A percentile compares a stretch with the other conserved stretches of the same genome.
Evolutionary conservation across 768 basidiomycete genomes (phyloP).

Genomic region (Pilatotrama ljubarskyi): DNA sequence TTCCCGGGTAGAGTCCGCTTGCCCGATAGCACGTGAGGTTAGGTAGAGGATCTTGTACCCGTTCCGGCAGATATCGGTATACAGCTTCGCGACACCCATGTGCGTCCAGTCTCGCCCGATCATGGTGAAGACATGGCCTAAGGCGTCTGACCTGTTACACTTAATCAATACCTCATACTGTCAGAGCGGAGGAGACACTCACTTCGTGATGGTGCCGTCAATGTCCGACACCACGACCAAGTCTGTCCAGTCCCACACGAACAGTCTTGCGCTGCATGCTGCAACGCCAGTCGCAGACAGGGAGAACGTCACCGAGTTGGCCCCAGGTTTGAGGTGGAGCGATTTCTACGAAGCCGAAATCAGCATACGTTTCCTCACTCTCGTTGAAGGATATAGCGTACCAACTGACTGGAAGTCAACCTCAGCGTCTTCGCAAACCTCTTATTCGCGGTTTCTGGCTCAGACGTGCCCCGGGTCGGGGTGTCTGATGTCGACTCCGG

Average conservation of each 20-base stretch:
- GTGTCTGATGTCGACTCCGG: constrained; percentile 3
- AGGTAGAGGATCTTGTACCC: constrained; percentile 99
- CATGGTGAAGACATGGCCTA: constrained; percentile 96
- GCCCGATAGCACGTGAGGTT: constrained; percentile 95
- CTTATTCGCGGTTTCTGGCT: constrained; percentile 30
- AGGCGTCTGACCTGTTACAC: constrained; percentile 79
- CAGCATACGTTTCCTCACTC: neutral
- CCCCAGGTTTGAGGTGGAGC: constrained; percentile 78
- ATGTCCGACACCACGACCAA: constrained; percentile 94
- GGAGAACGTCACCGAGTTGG: constrained; percentile 93
- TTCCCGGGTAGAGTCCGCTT: constrained; percentile 94
- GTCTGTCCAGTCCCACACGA: constrained; percentile 94
- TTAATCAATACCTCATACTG: neutral
- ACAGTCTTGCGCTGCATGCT: constrained; percentile 89
- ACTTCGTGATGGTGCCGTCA: constrained; percentile 99
- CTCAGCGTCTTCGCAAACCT: constrained; percentile 91
- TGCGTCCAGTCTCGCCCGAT: constrained; percentile 99
- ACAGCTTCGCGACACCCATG: constrained; percentile 93
- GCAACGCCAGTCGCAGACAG: constrained; percentile 79
- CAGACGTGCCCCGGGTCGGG: neutral
- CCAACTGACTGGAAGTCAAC: constrained; percentile 92
- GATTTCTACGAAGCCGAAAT: constrained; percentile 61
- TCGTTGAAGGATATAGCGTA: constrained; percentile 29
- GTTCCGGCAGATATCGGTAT: constrained; percentile 92
- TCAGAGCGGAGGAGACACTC: constrained; percentile 22